These are phyloP conservation scores for Trichoderma atrobrunneum DNA, from an alignment of 2,329 filamentous ascomycete species.

Conservation along the genomic window DNA sequence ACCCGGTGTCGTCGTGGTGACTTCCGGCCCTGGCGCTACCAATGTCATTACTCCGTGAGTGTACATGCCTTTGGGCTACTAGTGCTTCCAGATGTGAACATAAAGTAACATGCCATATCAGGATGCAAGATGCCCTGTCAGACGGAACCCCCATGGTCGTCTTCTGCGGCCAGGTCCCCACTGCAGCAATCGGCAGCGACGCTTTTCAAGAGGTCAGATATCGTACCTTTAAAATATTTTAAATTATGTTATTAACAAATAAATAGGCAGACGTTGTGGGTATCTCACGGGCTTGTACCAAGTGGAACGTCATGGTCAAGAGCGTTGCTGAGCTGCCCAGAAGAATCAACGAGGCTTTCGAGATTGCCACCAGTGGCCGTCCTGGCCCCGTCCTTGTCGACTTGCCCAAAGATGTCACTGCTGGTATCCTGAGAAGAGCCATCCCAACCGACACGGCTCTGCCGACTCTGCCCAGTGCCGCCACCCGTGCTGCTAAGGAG, in stretches of 20 bases:
- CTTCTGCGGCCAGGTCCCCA: conserved; percentile 90
- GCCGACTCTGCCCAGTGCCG: conserved; percentile 80
- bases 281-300: conserved; percentile 91
- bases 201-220: conserved; percentile 75
- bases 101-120: too few relatives aligned
- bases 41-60: conserved; percentile 80
- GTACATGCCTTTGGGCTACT: too few relatives aligned
- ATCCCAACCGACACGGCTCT: conserved; percentile 75
- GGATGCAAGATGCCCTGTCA: conserved; percentile 88
- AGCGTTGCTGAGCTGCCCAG: conserved; percentile 88
- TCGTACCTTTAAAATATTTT: too few relatives aligned
- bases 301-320: conserved; percentile 99
- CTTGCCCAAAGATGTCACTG: conserved; percentile 94
- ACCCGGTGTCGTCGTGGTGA: conserved; percentile 93
- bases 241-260: too few relatives aligned
- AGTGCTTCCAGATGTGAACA: too few relatives aligned
- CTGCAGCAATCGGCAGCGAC: conserved; percentile 86
- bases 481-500: conserved; percentile 76
- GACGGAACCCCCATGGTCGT: conserved; percentile 96
- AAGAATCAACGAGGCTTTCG: conserved; percentile 95
- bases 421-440: conserved; percentile 73
- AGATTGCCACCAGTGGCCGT: conserved; percentile 91
- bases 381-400: conserved; percentile 95
- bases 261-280: conserved; percentile 74
- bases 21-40: conserved; percentile 92